Conservation (phyloP, 2,329 filamentous ascomycete genomes). For the Colletotrichum destructivum region DNA sequence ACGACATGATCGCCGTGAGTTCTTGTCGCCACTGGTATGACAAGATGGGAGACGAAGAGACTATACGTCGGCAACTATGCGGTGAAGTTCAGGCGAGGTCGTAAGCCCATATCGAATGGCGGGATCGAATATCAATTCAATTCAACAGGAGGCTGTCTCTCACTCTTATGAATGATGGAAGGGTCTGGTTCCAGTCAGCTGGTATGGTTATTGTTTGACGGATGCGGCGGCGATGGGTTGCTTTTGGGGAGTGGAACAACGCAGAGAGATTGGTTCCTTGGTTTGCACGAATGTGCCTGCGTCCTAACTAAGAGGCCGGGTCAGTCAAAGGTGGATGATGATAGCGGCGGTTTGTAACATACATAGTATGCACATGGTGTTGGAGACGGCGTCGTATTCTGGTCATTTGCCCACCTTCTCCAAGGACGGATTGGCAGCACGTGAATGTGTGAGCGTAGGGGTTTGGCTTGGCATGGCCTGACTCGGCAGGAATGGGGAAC, state of each 20-base stretch:
- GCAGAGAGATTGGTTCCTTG: not conserved
- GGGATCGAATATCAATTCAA: not conserved
- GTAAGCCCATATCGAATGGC: not conserved
- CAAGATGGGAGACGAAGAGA: not conserved
- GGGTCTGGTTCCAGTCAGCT: not conserved
- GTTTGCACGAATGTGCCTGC: not conserved
- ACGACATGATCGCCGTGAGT: conserved; percentile 25
- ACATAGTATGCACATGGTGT: conserved; percentile 7
- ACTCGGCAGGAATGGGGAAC: not conserved
- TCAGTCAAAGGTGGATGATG: too few species aligned
- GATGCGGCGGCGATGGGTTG: not conserved
- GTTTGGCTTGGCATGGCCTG: not conserved
- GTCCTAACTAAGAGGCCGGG: not conserved
- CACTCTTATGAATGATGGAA: not conserved
- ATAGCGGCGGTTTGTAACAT: not conserved
- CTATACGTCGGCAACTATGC: not conserved
- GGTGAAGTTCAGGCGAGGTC: too few species aligned
- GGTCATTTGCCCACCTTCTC: conserved; percentile 26
- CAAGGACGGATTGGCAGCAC: conserved; percentile 18
- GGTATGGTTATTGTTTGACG: not conserved
- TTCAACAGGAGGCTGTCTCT: not conserved
- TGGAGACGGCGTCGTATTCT: conserved; percentile 7
- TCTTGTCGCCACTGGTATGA: not conserved
- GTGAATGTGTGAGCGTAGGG: conserved; percentile 23
- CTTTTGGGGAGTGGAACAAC: not conserved